Conservation (phyloP, 257 asterid species). For the Paraleonurus japonicus region DNA sequence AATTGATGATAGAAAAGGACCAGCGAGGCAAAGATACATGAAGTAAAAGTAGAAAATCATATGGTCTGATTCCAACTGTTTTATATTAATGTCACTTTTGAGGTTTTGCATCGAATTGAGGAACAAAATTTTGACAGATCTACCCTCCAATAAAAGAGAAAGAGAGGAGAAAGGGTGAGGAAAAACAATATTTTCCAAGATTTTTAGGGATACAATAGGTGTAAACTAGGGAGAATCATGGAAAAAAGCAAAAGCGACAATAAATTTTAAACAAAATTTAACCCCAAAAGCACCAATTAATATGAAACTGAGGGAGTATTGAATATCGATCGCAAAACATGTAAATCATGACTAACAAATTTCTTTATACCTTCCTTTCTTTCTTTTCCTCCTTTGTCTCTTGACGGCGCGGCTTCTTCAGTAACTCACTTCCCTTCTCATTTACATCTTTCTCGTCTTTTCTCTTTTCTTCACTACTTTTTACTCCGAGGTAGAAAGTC, state of each 20-base stretch:
- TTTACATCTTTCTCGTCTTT: slow-evolving; percentile 44
- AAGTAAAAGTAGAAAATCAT: not conserved
- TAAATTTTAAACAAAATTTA: too few species aligned
- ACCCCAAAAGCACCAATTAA: too few species aligned
- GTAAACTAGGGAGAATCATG: too few species aligned
- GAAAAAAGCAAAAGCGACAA: too few species aligned
- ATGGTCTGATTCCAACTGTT: not conserved
- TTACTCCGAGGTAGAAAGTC: slow-evolving; percentile 71
- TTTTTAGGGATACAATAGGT: too few species aligned
- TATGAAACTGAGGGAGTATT: not conserved
- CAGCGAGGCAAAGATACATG: not conserved
- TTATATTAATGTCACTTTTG: too few species aligned
- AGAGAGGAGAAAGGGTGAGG: too few species aligned
- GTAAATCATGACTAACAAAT: not conserved
- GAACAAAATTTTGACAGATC: too few species aligned
- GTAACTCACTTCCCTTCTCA: slow-evolving; percentile 39
- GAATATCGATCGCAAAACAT: not conserved
- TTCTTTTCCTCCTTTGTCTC: slow-evolving; percentile 98
- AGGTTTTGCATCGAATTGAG: too few species aligned
- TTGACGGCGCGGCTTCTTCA: slow-evolving; percentile 57
- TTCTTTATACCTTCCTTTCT: slow-evolving; percentile 67
- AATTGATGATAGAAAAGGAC: not conserved
- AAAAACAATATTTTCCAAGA: too few species aligned
- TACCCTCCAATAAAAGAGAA: too few species aligned
- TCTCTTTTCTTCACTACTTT: slow-evolving; percentile 36